Base-by-base conservation (phyloP, 345 rosid genomes). In the Dipteronia dyeriana region DNA sequence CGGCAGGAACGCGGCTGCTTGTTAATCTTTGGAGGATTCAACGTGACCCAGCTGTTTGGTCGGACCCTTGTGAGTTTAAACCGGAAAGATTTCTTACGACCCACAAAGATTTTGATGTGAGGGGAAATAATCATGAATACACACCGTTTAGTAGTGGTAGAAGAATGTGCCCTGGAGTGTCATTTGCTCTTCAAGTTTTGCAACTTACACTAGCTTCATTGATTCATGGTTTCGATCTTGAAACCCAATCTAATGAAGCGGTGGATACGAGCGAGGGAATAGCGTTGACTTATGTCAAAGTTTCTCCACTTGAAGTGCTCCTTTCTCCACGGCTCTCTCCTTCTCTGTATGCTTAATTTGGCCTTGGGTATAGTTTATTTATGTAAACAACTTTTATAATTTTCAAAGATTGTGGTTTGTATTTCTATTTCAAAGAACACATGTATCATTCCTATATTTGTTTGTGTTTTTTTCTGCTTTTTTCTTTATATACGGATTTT, bases 81-180 rank as follows among this genome's bases (percentile, higher is more conserved):
- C 88, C 84, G 1, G 81, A 82, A 29, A 75, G 85, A 34, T 86
- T 81, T 39, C 68, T 83, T 6, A 79, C 86, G 1, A 71, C 71
- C 5, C 54, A 81, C 14, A 82, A 76, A 34, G 75, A 81, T 38
- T 1, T 83, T 1, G 85, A 81, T 26, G 68, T 81, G 0, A 75
- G 12, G 16, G 84, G 86, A 0, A 72, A 83, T 14, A 59, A 78
- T 54, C 76, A 71, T 17, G 83, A 81, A 47, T 62, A 45, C 20
- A 66, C 81, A 6, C 86, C 85, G 0, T 83, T 83, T 25, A 56
- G 86, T 5, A 66, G 84, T 22, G 83, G 88, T 4, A 74, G 86
- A 23, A 79, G 85, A 64, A 78, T 78, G 60, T 83, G 88, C 6
- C 86, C 85, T 0, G 85, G 85, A 14, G 8, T 75, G 4, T 70